Percentiles rank a stretch among this genome's conserved stretches.
These are phyloP conservation scores for Termitomyces titanicus DNA, from an alignment of 768 basidiomycete species.

Conservation along the genomic window DNA sequence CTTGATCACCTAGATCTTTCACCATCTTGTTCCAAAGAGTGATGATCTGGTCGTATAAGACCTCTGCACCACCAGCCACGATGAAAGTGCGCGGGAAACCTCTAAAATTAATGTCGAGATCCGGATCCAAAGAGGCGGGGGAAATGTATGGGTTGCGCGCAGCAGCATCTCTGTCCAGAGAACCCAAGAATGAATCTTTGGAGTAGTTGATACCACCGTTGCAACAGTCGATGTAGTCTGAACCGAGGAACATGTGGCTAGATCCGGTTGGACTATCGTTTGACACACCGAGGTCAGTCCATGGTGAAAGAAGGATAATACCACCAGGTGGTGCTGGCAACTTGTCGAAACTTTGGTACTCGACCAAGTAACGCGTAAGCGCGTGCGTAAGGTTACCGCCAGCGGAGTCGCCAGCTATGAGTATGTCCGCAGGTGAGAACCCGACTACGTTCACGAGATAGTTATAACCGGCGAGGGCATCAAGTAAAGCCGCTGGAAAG, in stretches of 20 bases:
- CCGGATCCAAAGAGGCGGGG: conserved; percentile 44
- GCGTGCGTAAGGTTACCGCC: conserved; percentile 72
- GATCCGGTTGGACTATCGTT: conserved; percentile 38
- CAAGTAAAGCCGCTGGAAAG: conserved; percentile 75
- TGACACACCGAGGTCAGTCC: conserved; percentile 45
- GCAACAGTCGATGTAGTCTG: conserved; percentile 32
- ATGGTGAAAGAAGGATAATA: conserved; percentile 54
- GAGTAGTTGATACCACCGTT: conserved; percentile 23
- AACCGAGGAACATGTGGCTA: conserved; percentile 23
- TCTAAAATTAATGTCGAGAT: conserved; percentile 37
- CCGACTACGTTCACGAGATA: conserved; percentile 60
- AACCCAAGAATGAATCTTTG: conserved; percentile 41
- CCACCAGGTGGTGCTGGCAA: conserved; percentile 44
- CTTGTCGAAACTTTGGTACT: conserved; percentile 33
- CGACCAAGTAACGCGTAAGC: conserved; percentile 48
- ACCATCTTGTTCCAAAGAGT: conserved; percentile 46
- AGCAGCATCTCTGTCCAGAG: conserved; percentile 43
- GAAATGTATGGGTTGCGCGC: conserved; percentile 54
- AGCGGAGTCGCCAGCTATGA: conserved; percentile 72
- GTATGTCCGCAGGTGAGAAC: conserved; percentile 56
- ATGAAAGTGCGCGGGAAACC: conserved; percentile 63
- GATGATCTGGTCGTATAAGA: conserved; percentile 48
- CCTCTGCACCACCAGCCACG: conserved; percentile 52
- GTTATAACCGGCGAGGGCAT: conserved; percentile 69
- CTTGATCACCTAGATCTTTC: conserved; percentile 45